phyloP scores from a whole-genome alignment of 208 protist genomes.

The Wallacemonas rigidus region DNA sequence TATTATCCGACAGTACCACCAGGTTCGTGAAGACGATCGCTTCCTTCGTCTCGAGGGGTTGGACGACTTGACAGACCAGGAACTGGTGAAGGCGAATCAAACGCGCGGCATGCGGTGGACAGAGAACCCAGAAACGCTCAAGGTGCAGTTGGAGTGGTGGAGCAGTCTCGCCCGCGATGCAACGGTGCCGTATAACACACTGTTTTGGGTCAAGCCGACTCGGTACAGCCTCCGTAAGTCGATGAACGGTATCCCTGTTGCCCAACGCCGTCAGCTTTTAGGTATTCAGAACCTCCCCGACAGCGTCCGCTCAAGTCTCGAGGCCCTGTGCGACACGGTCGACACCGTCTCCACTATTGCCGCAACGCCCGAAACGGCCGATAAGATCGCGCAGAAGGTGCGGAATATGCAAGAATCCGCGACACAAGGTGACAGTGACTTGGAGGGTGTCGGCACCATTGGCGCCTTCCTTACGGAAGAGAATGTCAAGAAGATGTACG shows the following conservation, averaged over 20 bases:
- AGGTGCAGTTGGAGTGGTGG: conserved; percentile 90
- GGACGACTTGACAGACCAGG: conserved; percentile 72
- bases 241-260: conserved; percentile 80
- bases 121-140: conserved; percentile 78
- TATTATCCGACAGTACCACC: conserved; percentile 80
- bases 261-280: conserved; percentile 83
- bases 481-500: conserved; percentile 82
- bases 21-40: conserved; percentile 81
- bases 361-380: conserved; percentile 57
- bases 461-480: conserved; percentile 79
- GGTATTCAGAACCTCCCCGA: conserved; percentile 90
- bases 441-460: conserved; percentile 68
- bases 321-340: conserved; percentile 86
- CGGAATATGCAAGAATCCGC: conserved; percentile 72
- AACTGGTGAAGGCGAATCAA: conserved; percentile 87
- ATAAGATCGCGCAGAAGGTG: conserved; percentile 79
- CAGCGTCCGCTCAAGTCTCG: conserved; percentile 73
- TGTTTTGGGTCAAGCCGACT: conserved; percentile 90
- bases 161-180: conserved; percentile 69
- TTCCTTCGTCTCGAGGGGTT: conserved; percentile 81
- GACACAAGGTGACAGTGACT: conserved; percentile 77
- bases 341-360: conserved; percentile 62
- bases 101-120: conserved; percentile 89
- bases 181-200: conserved; percentile 86
- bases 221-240: conserved; percentile 84